Evolutionary conservation across 768 basidiomycete genomes (phyloP), one percentile per base, ranked within the genome.

Genomic region (Phaffia tasmanica): DNA sequence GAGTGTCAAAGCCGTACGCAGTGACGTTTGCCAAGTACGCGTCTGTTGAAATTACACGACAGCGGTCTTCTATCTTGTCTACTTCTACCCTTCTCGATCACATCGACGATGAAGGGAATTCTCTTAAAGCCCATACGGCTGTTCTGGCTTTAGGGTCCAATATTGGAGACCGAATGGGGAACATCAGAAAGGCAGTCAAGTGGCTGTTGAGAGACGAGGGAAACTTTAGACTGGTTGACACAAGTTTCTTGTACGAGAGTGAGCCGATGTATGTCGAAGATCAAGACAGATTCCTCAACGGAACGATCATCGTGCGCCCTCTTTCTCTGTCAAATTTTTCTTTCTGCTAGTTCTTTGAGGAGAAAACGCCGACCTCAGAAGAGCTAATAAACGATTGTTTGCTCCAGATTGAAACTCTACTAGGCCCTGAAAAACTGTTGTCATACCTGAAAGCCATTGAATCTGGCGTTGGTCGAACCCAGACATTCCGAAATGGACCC

Each of bases 191-290:
- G 47, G 90, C 93, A 0, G 78, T 97, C 8, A 81, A 83, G 21
- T 74, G 85, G 23, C 80, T 97, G 5, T 87, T 89, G 72, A 25
- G 21, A 27, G 62, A 60, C 16, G 69, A 75, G 16, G 82, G 82
- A 0, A 71, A 71, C 30, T 75, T 81, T 1, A 73, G 72, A 19
- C 79, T 94, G 32, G 75, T 85, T 25, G 81, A 88, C 71, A 92
- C 89, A 0, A 91, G 89, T 73, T 88, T 91, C 76, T 74, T 97
- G 78, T 98, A 97, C 74, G 87, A 97, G 76, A 92, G 87, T 23
- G 81, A 85, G 15, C 89, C 95, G 0, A 98, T 99, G 95, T 98
- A 99, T 74, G 86, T 94, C 53, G 83, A 83, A 15, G 86, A 95
- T 65, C 95, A 99, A 74, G 87, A 86, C 16, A 78, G 80, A 47